Base-by-base conservation (phyloP, 352 stramenopile genomes). In the Vaucheria bursata region DNA sequence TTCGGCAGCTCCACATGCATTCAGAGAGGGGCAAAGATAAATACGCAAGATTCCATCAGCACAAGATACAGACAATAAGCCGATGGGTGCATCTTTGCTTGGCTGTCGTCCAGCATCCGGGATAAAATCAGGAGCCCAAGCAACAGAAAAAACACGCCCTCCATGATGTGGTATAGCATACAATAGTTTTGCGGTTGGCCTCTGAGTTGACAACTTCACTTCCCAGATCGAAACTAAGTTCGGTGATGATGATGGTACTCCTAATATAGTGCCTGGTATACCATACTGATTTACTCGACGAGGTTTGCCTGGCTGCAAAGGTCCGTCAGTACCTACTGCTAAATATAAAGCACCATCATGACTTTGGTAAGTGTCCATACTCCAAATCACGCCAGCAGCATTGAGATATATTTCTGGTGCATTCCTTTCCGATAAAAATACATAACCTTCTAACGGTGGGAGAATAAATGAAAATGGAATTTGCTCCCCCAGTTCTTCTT, bases 381-480 rank as follows among this genome's bases (percentile, higher is more conserved):
- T 7, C 53, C 53, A 68, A 31, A 68, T 34, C 8, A 34, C 53
- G 2, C 53, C 53, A 7, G 31, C 53, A 2, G 53, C 53, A 7
- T 68, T 68, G 53, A 68, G 8, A 34, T 68, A 68, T 34, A 68
- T 31, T 34, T 68, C 53, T 68, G 45, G 45, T n/a, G n/a, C n/a
- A n/a, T n/a, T n/a, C n/a, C n/a, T n/a, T n/a, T n/a, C n/a, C n/a
- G n/a, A n/a, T n/a, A n/a, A n/a, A n/a, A n/a, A n/a, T n/a, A n/a
- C n/a, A n/a, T n/a, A n/a, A n/a, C n/a, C n/a, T n/a, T n/a, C n/a
- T n/a, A n/a, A n/a, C n/a, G n/a, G n/a, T n/a, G n/a, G n/a, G n/a
- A n/a, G n/a, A n/a, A n/a, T n/a, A n/a, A n/a, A n/a, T n/a, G n/a
- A n/a, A n/a, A n/a, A n/a, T n/a, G n/a, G n/a, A n/a, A n/a, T n/a